Percentiles rank a stretch among this genome's conserved stretches.
These are phyloP conservation scores for Pyrus hybrid DNA, from an alignment of 331 rosid genomes.

Conservation along the genomic window DNA sequence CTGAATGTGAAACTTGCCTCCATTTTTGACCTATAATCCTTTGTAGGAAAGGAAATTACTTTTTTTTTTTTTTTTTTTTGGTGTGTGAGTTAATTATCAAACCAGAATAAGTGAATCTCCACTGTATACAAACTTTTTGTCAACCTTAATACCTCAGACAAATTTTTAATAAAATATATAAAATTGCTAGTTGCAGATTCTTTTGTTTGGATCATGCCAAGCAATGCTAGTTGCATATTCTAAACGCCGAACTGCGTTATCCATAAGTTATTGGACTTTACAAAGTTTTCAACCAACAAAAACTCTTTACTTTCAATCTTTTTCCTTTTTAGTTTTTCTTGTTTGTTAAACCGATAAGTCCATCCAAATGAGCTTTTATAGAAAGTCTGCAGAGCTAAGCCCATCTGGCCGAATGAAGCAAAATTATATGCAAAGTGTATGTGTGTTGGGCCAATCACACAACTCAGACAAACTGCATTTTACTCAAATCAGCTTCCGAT, in stretches of 20 bases:
- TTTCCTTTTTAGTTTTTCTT: not conserved
- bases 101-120: not conserved
- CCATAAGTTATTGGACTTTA: not conserved
- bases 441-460: not conserved
- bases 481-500: not conserved
- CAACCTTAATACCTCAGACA: too few species aligned
- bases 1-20: not conserved
- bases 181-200: too few species aligned
- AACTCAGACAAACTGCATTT: not conserved
- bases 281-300: not conserved
- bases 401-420: not conserved
- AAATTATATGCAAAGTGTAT: not conserved
- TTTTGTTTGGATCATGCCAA: too few species aligned
- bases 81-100: not conserved
- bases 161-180: too few species aligned
- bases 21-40: not conserved
- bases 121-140: not conserved
- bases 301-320: not conserved
- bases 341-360: not conserved
- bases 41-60: not conserved
- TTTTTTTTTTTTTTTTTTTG: not conserved
- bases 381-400: not conserved
- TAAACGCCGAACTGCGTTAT: not conserved
- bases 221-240: too few species aligned
- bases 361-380: not conserved